Conservation (phyloP, 768 basidiomycete species). For the Lentinula lateritia region DNA sequence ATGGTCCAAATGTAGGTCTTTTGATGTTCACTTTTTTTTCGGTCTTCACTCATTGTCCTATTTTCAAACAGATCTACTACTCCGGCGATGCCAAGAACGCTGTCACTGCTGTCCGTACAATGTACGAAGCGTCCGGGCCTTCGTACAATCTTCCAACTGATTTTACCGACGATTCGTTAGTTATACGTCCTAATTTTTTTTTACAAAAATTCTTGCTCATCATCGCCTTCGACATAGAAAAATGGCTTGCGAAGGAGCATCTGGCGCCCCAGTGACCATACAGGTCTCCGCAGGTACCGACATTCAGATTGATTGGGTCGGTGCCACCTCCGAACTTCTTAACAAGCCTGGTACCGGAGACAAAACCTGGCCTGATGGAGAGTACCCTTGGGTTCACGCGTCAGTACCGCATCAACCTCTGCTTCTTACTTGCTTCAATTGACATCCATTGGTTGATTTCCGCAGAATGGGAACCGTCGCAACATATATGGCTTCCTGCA, state of each 20-base stretch:
- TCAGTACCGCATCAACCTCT: neutral
- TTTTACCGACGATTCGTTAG: constrained; percentile 16
- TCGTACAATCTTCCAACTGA: constrained; percentile 11
- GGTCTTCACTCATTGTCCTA: neutral
- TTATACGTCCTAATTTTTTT: neutral
- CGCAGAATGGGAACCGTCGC: constrained; percentile 17
- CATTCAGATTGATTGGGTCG: constrained; percentile 15
- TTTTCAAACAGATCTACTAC: constrained; percentile 11
- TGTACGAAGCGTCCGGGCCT: constrained; percentile 16
- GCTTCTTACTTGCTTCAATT: neutral
- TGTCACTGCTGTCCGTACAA: constrained; percentile 15
- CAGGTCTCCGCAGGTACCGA: constrained; percentile 12
- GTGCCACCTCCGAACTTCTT: constrained; percentile 16
- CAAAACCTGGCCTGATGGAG: constrained; percentile 4
- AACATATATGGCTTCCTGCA: constrained; percentile 19
- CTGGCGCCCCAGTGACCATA: constrained; percentile 14
- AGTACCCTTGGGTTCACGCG: constrained; percentile 21
- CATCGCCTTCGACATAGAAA: constrained; percentile 3
- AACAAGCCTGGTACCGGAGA: constrained; percentile 15
- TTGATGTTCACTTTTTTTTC: neutral
- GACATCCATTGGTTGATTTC: neutral
- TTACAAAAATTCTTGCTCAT: neutral
- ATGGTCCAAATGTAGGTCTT: constrained; percentile 14
- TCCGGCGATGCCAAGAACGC: constrained; percentile 12
- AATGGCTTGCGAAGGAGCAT: constrained; percentile 18